These are phyloP conservation scores for Talaromyces sp. DNA, from an alignment of 2,329 filamentous ascomycete species.

Conservation along the genomic window DNA sequence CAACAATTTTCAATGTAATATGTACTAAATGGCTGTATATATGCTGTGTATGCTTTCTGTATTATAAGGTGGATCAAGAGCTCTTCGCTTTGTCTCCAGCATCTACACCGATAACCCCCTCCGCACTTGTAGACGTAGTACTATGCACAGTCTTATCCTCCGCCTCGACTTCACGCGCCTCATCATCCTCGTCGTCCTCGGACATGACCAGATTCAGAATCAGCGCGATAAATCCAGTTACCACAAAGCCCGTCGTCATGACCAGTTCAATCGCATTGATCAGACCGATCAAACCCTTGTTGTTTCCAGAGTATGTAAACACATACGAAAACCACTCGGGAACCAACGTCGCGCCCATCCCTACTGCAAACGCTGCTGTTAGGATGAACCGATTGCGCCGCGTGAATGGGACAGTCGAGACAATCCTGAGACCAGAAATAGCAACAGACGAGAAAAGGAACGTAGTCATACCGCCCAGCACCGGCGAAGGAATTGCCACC, in stretches of 20 bases:
- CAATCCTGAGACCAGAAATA: conserved; percentile 61
- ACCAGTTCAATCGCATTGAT: conserved; percentile 54
- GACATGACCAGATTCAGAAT: conserved; percentile 67
- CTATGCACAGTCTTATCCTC: not conserved
- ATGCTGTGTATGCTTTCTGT: not conserved
- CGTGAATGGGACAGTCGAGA: conserved; percentile 57
- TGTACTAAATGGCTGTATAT: not conserved
- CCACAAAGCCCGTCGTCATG: conserved; percentile 56
- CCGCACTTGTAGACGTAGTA: not conserved
- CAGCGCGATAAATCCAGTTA: conserved; percentile 68
- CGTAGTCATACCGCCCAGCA: conserved; percentile 48
- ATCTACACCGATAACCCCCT: not conserved
- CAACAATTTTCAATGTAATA: too few relatives aligned
- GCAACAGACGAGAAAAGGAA: conserved; percentile 64
- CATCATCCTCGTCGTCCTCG: conserved; percentile 67
- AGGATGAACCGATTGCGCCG: conserved; percentile 62
- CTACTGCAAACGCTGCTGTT: conserved; percentile 55
- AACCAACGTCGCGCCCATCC: conserved; percentile 49
- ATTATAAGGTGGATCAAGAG: not conserved
- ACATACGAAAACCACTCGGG: conserved; percentile 44
- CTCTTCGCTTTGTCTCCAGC: conserved; percentile 1
- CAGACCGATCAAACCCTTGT: conserved; percentile 62
- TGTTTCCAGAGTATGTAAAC: conserved; percentile 44
- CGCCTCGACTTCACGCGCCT: conserved; percentile 14
- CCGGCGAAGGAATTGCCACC: conserved; percentile 54